Base-by-base conservation (phyloP, 169 alveolate genomes). In the Cryptosporidium parvum region DNA sequence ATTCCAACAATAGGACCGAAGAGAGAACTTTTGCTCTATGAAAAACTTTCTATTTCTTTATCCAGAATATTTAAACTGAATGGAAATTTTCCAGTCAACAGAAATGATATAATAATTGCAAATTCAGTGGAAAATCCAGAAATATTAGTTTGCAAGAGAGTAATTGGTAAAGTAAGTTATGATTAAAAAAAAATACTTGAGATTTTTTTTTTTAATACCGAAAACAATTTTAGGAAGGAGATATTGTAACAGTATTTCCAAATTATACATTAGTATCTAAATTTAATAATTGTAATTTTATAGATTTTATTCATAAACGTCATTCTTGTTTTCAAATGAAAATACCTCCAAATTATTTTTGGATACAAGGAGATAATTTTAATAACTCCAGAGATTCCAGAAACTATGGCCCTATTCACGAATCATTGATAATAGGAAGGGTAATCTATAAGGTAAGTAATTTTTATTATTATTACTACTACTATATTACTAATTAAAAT, bases 331-430 rank as follows among this genome's bases (percentile, higher is more conserved):
- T 16, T 14, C 56, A 59, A 21, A 18, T 42, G 23, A 12, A 31
- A 59, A 33, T 80, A n/a, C 89, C 89, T 12, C 61, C 61, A 23
- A 53, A 65, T 29, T 39, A 80, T 67, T 59, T 31, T 44, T 80
- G 89, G 89, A 35, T 80, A 9, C 89, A 80, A 44, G 89, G 89
- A 6, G 89, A 80, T n/a, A 80, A 80, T 26, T 44, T 44, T 23
- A 42, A 39, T 29, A 42, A 65, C 42, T 80, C 89, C 3, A 59
- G 89, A 45, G 89, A 80, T 42, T 80, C 89, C 35, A 80, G 89
- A 80, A 69, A 80, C 48, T 80, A 80, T 39, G 89, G 89, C 5
- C 89, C 89, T 10, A 65, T 80, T 21, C 75, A 59, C 52, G 53
- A 65, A 29, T 65, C 89, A 9, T 61, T 80, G 89, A 65, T 80